Evolutionary conservation across 2,329 filamentous ascomycete species (phyloP), one percentile per base, ranked within the genome.

Genomic region (Fusarium sp.): DNA sequence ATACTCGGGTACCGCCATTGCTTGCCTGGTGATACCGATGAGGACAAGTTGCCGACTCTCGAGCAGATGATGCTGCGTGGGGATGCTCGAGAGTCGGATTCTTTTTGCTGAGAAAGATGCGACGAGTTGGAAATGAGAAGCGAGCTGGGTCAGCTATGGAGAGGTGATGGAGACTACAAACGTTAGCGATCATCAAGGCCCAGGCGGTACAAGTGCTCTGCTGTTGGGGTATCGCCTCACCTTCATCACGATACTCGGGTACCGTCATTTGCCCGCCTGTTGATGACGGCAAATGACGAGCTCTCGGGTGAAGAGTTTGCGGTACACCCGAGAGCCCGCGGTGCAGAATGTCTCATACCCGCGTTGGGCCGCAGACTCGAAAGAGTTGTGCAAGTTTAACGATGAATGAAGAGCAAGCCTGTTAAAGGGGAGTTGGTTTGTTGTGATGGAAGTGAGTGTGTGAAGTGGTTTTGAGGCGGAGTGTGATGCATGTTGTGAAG

Each of bases 1-100:
- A 60, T 78, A 78, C 53, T 78, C 75, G 18, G 77, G 72, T 11
- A 73, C 42, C 18, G 77, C 74, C 77, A 78, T 78, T 35, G 30
- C 30, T 32, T 32, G 30, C 12, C 0, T 32, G 2, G 12, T 32
- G 30, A 32, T 0, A 14, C 30, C 13, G 30, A 14, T 14, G 13
- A 32, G 13, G 30, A 14, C 30, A 32, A 32, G 30, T 32, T 13
- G 11, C 30, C 30, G 30, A 30, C 30, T 30, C 30, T 30, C 30
- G 11, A 30, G 30, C 30, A 30, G 30, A 30, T 30, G 30, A 30
- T 30, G 30, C 30, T 30, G 30, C 30, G 30, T 30, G 30, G 12
- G 4, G 30, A 30, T 30, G 30, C 30, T 30, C 30, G 30, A 30
- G 30, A 30, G 30, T 30, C 12, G 30, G 30, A 13, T 6, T 32